Base-by-base conservation (phyloP, 352 stramenopile genomes). In the Phytophthora crassamura region DNA sequence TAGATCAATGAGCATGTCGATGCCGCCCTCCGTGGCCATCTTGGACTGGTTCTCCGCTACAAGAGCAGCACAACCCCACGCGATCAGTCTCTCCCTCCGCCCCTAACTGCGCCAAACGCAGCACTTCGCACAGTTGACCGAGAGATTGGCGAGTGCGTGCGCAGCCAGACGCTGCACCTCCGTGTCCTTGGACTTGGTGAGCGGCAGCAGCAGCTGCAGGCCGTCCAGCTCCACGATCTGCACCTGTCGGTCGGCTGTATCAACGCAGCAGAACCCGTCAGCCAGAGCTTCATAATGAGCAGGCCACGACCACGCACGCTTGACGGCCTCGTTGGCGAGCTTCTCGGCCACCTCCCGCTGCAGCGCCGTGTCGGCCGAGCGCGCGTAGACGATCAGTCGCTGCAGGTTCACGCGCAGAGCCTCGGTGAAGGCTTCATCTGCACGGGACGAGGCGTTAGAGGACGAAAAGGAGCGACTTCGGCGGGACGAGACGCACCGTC, bases 181-280 rank as follows among this genome's bases (percentile, higher is more conserved):
- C 10, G 77, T 91, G 73, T 98, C 94, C 43, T 80, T 93, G 20
- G 90, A 98, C 65, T 97, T 80, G 34, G 94, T 97, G 43, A 98
- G 82, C 25, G 94, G 94, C 42, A 98, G 75, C 55, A 98, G 69
- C 56, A 98, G 78, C 69, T 97, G 80, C 59, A 98, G 75, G 4
- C 94, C 94, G 53, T 97, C 93, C 50, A 98, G 78, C 62, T 98
- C 84, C 40, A 98, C 94, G 53, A 98, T 98, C 67, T 98, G 92
- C 47, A 94, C 87, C 75, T 98, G 93, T 39, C 94, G 74, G 51
- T 97, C 89, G n/a, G 92, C 90, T 97, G 45, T 40, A 67, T 10
- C 41, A 59, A 9, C 20, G 20, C 64, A 16, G 18, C 40, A 53
- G 15, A 30, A 16, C 28, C 10, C 35, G 15, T 39, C 48, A 59